A percentile compares a stretch with the other conserved stretches of the same genome.
phyloP scores from a whole-genome alignment of 768 basidiomycete genomes.

The Dioszegia hungarica region DNA sequence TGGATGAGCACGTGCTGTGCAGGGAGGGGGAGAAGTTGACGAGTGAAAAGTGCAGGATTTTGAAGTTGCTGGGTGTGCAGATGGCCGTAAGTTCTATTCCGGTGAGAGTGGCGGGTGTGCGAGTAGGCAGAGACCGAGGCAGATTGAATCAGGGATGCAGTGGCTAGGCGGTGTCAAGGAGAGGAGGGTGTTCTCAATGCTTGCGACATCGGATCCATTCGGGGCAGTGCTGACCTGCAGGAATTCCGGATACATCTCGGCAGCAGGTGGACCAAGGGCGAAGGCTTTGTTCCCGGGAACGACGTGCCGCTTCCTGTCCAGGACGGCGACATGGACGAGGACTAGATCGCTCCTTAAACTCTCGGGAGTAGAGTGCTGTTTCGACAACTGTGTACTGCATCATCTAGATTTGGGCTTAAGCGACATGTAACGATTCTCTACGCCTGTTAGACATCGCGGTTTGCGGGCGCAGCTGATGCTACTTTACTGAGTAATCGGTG shows the following conservation, averaged over 20 bases:
- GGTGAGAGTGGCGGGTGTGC: background rate
- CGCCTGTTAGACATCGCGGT: too few species aligned
- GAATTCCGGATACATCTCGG: slow-evolving; percentile 47
- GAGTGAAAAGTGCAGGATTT: slow-evolving; percentile 80
- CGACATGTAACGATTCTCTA: too few species aligned
- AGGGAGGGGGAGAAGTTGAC: slow-evolving; percentile 72
- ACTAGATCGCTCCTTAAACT: too few species aligned
- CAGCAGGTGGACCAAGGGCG: slow-evolving; percentile 42
- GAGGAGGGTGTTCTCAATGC: too few species aligned
- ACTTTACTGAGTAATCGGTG: too few species aligned
- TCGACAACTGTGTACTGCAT: too few species aligned
- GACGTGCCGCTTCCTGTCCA: slow-evolving; percentile 17
- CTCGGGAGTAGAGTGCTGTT: too few species aligned
- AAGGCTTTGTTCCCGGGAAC: slow-evolving; percentile 39
- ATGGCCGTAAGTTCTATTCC: slow-evolving; percentile 58
- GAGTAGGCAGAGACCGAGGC: too few species aligned
- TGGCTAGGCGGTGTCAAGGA: too few species aligned
- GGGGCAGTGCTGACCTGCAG: slow-evolving; percentile 26
- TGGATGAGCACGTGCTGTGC: slow-evolving; percentile 75
- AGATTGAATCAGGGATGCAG: background rate
- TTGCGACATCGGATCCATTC: too few species aligned
- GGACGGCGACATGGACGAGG: slow-evolving; percentile 29
- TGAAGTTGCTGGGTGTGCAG: slow-evolving; percentile 84
- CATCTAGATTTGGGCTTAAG: too few species aligned
- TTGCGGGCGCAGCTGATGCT: too few species aligned